phyloP scores from a whole-genome alignment of 1,284 basidiomycete species.

The Blastosporella zonata region DNA sequence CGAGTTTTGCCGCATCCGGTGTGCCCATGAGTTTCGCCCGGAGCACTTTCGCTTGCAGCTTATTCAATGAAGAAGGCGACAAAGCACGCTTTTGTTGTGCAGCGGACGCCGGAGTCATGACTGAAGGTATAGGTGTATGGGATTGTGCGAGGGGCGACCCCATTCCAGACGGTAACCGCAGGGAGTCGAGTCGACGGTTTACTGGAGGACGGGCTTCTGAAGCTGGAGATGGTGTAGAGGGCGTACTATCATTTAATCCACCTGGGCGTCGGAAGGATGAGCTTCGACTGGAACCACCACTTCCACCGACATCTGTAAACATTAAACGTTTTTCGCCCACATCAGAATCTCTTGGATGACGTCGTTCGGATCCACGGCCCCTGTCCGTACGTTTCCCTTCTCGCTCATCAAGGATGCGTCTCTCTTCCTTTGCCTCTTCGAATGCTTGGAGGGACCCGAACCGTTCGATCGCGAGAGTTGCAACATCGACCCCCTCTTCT shows the following conservation, averaged over 20 bases:
- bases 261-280: conserved; percentile 80
- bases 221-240: conserved; percentile 57
- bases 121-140: conserved; percentile 84
- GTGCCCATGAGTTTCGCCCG: conserved; percentile 84
- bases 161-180: conserved; percentile 51
- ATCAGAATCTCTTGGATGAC: conserved; percentile 30
- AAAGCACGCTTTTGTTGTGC: conserved; percentile 44
- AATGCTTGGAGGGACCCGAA: conserved; percentile 86
- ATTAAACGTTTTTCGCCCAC: conserved; percentile 58
- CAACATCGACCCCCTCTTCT: conserved; percentile 73
- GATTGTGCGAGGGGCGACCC: conserved; percentile 50
- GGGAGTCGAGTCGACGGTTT: conserved; percentile 53
- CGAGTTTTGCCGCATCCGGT: conserved; percentile 70
- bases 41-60: conserved; percentile 89
- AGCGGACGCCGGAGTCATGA: conserved; percentile 72
- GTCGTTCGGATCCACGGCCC: conserved; percentile 34
- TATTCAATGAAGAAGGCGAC: conserved; percentile 83
- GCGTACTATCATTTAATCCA: conserved; percentile 48
- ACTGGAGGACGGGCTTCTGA: conserved; percentile 34
- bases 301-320: conserved; percentile 63
- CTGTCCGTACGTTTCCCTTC: conserved; percentile 51
- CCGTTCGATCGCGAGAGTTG: conserved; percentile 86
- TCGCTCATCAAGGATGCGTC: conserved; percentile 80
- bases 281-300: conserved; percentile 69
- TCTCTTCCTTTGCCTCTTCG: conserved; percentile 85